Base-by-base conservation (phyloP, 2,329 filamentous ascomycete genomes). In the Dissoconium aciculare region DNA sequence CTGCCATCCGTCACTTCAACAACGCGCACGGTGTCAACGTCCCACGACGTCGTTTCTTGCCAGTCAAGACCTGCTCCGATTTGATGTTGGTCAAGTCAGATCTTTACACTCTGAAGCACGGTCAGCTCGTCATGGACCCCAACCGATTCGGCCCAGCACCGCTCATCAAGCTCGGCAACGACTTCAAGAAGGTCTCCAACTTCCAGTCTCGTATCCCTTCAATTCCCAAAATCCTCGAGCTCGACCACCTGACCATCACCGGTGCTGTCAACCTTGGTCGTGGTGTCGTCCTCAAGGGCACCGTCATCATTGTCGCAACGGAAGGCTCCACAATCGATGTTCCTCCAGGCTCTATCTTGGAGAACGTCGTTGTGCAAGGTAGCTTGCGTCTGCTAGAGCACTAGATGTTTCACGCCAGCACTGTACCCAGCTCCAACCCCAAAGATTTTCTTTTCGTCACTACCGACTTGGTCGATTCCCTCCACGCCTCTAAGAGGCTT, bases 101-200 rank as follows among this genome's bases (percentile, higher is more conserved):
- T 55, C 73, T 98, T 38, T 98, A 98, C 74, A 92, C 84, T 6
- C 74, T 98, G 48, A 89, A 94, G 74, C 89, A 98, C 65, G 89
- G 89, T 46, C 87, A 95, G 68, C 74, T 98, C 44, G 74, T 94
- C 56, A 92, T 98, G 65, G 92, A 92, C 70, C 76, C 84, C 45
- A 85, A 77, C 67, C 83, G 89, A 46, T 95, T 98, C 60, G 89
- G 89, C 44, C 85, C 89, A 47, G 87, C 89, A 28, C 89, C 89
- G 34, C 71, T 98, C 47, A 98, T 98, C 71, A 98, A 98, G 78
- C 79, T 98, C 32, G 89, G 89, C 49, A 76, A 75, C 52, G 89
- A 98, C 70, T 98, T 98, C 75, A 98, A 98, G 79, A 98, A 98
- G 76, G 89, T 98, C 23, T 95, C 87, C 1, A 89, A 84, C 66